These are phyloP conservation scores for Rhizopogon vulgaris DNA, from an alignment of 768 basidiomycete genomes.

Conservation along the genomic window DNA sequence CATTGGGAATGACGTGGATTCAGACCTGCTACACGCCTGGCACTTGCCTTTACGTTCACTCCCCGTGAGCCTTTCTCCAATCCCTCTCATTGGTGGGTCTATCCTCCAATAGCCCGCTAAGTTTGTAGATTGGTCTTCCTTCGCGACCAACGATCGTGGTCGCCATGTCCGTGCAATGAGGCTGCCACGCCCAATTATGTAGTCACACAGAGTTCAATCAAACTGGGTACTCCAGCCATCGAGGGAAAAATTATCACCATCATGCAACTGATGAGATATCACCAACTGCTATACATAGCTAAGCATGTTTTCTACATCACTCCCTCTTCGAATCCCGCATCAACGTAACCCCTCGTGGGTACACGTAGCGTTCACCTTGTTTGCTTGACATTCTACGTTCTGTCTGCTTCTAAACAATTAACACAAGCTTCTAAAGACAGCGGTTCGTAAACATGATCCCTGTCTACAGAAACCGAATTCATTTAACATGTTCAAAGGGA, in stretches of 20 bases:
- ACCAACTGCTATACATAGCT: slow-evolving; percentile 5
- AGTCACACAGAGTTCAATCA: background rate
- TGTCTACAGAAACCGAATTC: slow-evolving; percentile 1
- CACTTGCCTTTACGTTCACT: too few species aligned
- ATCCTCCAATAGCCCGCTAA: too few species aligned
- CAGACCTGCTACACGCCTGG: too few species aligned
- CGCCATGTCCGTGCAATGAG: slow-evolving; percentile 4
- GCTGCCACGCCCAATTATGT: background rate
- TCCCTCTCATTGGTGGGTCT: too few species aligned
- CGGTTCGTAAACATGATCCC: background rate
- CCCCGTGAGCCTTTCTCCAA: too few species aligned
- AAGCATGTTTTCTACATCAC: background rate
- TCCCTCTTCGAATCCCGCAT: slow-evolving; percentile 1
- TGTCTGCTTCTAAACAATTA: background rate
- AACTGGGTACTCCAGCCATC: background rate
- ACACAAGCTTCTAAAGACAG: slow-evolving; percentile 1
- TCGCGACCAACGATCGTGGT: slow-evolving; percentile 4
- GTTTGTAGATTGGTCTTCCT: too few species aligned
- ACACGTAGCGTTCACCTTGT: too few species aligned
- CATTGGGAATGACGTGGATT: too few species aligned
- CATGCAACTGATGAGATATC: background rate
- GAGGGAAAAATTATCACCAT: slow-evolving; percentile 1
- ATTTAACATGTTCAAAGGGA: background rate
- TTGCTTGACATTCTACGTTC: too few species aligned
- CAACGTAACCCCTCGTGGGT: slow-evolving; percentile 5